These are phyloP conservation scores for Nepenthes gracilis DNA, from an alignment of 148 eudicot genomes.

Conservation along the genomic window DNA sequence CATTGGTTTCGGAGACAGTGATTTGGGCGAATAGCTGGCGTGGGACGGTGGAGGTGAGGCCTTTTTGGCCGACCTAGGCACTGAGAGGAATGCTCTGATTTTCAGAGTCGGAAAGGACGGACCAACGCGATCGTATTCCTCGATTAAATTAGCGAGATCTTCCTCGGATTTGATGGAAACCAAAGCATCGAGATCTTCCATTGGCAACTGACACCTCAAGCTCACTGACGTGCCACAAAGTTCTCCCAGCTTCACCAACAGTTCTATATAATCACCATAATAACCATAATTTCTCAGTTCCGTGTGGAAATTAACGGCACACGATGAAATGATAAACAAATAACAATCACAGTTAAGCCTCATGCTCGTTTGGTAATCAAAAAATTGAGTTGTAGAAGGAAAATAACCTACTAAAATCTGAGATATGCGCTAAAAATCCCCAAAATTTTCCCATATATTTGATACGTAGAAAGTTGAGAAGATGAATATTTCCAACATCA, in stretches of 20 bases:
- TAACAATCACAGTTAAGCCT: not conserved
- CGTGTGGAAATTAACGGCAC: not conserved
- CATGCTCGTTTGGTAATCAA: not conserved
- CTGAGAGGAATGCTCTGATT: conserved; percentile 31
- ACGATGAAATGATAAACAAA: not conserved
- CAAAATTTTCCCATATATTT: no score
- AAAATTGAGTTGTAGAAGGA: no score
- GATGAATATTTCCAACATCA: no score
- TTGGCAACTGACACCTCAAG: conserved; percentile 34
- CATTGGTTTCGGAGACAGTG: not conserved
- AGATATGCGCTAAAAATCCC: no score
- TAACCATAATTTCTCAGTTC: no score
- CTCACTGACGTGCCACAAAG: conserved; percentile 29
- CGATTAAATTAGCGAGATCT: conserved; percentile 26
- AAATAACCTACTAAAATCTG: no score
- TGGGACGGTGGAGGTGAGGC: no score
- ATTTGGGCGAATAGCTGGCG: no score
- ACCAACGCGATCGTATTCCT: conserved; percentile 22
- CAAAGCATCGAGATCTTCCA: conserved; percentile 35
- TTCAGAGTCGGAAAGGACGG: conserved; percentile 14
- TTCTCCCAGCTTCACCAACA: conserved; percentile 28
- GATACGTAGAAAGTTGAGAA: no score
- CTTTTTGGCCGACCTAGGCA: conserved; percentile 11
- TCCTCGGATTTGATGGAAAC: conserved; percentile 32
- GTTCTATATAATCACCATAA: conserved; percentile 9